Conservation (phyloP, 495 filamentous ascomycete species). For the Glonium stellatum region DNA sequence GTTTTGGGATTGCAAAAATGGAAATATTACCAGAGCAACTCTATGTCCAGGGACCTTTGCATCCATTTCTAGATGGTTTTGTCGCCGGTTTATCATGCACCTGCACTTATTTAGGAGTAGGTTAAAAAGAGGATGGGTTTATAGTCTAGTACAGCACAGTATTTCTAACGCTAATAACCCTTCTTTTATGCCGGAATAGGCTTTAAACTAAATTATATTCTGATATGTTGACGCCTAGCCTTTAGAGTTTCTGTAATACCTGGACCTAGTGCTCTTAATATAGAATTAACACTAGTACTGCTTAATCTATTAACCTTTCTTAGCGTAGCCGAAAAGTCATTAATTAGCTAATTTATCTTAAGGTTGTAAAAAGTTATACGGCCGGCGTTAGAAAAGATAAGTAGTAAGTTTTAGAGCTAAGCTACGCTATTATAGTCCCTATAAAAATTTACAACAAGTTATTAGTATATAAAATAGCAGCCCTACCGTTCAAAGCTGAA, state of each 20-base stretch:
- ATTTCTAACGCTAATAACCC: not conserved
- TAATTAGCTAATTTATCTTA: not conserved
- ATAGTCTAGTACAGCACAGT: not conserved
- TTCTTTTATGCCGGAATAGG: not conserved
- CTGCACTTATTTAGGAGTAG: not conserved
- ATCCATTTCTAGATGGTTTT: not conserved
- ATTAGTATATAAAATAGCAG: not conserved
- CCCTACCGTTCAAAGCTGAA: not conserved
- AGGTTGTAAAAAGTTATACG: not conserved
- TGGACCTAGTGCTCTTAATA: too few species aligned
- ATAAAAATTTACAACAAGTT: not conserved
- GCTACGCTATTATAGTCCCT: not conserved
- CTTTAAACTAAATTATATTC: not conserved
- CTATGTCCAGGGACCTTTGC: not conserved
- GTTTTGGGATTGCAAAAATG: too few species aligned
- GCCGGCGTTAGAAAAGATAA: not conserved
- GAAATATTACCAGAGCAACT: too few species aligned
- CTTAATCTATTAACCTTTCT: not conserved
- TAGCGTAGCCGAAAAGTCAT: not conserved
- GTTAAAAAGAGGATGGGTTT: not conserved
- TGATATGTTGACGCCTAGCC: too few species aligned
- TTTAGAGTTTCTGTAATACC: too few species aligned
- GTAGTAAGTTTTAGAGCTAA: not conserved
- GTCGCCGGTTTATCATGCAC: not conserved
- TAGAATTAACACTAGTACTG: too few species aligned